Evolutionary conservation across 148 eudicot species (phyloP).

Genomic region (Selenicereus undatus): DNA sequence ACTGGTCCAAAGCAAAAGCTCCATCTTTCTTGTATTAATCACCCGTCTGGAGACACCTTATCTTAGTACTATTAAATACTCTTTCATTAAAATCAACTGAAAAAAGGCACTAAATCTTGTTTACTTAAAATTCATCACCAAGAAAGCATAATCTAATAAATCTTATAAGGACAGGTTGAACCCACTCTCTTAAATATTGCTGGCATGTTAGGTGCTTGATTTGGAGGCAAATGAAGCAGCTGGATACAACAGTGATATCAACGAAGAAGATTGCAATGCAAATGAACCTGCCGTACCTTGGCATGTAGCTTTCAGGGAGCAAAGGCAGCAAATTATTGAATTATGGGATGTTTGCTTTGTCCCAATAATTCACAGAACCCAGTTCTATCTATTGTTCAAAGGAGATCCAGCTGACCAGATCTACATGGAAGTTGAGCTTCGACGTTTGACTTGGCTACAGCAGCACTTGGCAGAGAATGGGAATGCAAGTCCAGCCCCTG

Average conservation of each 20-base stretch:
- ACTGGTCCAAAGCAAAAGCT: no score
- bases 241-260: conserved; percentile 44
- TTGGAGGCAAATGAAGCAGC: conserved; percentile 71
- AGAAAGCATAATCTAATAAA: neutral
- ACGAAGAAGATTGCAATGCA: conserved; percentile 36
- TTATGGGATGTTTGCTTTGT: conserved; percentile 81
- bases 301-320: conserved; percentile 61
- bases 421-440: conserved; percentile 84
- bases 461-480: conserved; percentile 76
- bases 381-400: conserved; percentile 73
- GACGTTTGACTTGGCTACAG: conserved; percentile 82
- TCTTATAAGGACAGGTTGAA: neutral
- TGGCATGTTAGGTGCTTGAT: conserved; percentile 49
- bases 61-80: no score
- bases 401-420: conserved; percentile 85
- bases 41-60: no score
- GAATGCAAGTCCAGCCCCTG: conserved; percentile 64
- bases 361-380: conserved; percentile 88
- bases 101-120: no score
- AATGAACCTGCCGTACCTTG: conserved; percentile 58
- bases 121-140: no score
- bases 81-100: no score
- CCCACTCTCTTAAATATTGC: neutral
- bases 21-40: no score
- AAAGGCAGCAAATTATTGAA: conserved; percentile 80